Conservation (phyloP, 345 rosid genomes). For the Brassica incana region DNA sequence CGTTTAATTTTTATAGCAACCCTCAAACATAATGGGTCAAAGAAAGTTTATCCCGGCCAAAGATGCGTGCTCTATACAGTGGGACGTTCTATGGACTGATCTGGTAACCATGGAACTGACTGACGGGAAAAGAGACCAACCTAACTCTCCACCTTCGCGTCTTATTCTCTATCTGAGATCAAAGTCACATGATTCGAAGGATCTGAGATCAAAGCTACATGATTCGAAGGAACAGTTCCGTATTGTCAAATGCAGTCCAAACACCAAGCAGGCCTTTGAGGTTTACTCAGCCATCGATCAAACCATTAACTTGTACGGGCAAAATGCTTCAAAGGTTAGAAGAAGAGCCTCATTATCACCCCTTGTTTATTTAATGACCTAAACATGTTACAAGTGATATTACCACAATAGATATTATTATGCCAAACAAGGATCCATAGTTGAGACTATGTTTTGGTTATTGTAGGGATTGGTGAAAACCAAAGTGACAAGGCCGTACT, state of each 20-base stretch:
- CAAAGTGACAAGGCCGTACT: conserved; percentile 81
- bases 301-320: conserved; percentile 67
- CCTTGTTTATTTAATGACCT: background rate
- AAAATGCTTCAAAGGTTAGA: conserved; percentile 56
- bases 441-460: background rate
- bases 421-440: background rate
- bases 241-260: conserved; percentile 70
- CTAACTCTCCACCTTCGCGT: conserved; percentile 68
- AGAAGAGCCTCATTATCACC: conserved; percentile 29
- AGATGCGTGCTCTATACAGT: conserved; percentile 89
- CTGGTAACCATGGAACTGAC: conserved; percentile 82
- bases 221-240: conserved; percentile 74
- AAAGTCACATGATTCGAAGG: background rate
- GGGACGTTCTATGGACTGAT: conserved; percentile 89
- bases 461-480: conserved; percentile 66
- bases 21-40: conserved; percentile 78
- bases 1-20: conserved; percentile 61
- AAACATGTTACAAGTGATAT: background rate
- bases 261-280: conserved; percentile 68
- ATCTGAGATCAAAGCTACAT: conserved; percentile 46
- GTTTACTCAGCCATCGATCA: conserved; percentile 71
- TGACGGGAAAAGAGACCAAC: conserved; percentile 78
- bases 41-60: conserved; percentile 87
- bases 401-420: background rate
- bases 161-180: conserved; percentile 53